A percentile compares a stretch with the other conserved stretches of the same genome.
phyloP scores from a whole-genome alignment of 2,329 filamentous ascomycete genomes.

The Lecanicillium sp. region DNA sequence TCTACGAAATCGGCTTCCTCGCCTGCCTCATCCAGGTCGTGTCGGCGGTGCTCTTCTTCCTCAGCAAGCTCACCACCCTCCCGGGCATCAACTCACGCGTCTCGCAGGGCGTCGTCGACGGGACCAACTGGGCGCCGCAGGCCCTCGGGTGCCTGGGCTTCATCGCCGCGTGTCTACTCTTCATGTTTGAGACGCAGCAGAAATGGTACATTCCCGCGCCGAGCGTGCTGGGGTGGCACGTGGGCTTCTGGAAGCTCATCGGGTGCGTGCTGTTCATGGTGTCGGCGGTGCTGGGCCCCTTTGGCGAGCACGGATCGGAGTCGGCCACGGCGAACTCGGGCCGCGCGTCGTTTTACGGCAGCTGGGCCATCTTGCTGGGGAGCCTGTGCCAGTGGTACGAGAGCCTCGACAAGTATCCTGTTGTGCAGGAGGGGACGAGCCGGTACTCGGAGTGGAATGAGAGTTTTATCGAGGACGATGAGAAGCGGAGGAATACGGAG shows the following conservation, averaged over 20 bases:
- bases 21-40: constrained; percentile 49
- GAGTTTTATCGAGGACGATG: background rate
- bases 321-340: constrained; percentile 34
- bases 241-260: constrained; percentile 58
- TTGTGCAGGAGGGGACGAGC: constrained; percentile 5
- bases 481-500: no score
- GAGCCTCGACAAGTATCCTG: constrained; percentile 17
- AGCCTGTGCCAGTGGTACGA: constrained; percentile 18
- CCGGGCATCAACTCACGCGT: constrained; percentile 49
- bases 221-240: constrained; percentile 55
- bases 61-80: constrained; percentile 20
- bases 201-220: constrained; percentile 55
- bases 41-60: constrained; percentile 57
- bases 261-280: constrained; percentile 50
- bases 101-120: constrained; percentile 39
- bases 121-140: constrained; percentile 52
- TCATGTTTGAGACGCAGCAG: constrained; percentile 59
- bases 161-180: constrained; percentile 48
- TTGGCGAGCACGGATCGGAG: constrained; percentile 37
- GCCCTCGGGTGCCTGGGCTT: constrained; percentile 57
- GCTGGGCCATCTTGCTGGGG: constrained; percentile 30
- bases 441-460: background rate
- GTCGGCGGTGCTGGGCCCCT: constrained; percentile 50
- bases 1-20: constrained; percentile 55
- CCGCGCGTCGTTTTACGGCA: constrained; percentile 37